phyloP scores from a whole-genome alignment of 129 eudicot species.

The Dittrichia graveolens region DNA sequence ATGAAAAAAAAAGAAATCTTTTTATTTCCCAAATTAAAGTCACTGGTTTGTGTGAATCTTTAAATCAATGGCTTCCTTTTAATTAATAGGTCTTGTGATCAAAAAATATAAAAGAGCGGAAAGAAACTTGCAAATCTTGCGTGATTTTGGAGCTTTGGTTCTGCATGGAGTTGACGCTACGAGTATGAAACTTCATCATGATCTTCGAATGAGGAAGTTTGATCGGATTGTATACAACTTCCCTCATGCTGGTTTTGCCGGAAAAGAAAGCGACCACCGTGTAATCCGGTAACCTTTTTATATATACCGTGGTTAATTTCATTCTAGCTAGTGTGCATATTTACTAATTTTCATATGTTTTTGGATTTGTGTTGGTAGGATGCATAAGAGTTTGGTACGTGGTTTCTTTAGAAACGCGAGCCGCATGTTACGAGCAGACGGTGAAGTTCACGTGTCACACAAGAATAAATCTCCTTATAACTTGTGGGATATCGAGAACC shows the following conservation, averaged over 20 bases:
- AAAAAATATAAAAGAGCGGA: constrained; percentile 41
- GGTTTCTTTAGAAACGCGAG: constrained; percentile 54
- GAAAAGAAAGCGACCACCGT: constrained; percentile 40
- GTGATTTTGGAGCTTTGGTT: constrained; percentile 29
- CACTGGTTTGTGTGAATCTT: too few relatives aligned
- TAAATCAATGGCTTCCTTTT: too few relatives aligned
- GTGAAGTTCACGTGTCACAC: constrained; percentile 65
- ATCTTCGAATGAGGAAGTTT: constrained; percentile 38
- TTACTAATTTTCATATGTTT: neutral
- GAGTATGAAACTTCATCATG: constrained; percentile 35
- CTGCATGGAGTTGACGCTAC: constrained; percentile 52
- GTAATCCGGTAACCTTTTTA: constrained; percentile 40
- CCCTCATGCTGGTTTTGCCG: constrained; percentile 72
- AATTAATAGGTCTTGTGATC: constrained; percentile 30
- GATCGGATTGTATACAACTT: constrained; percentile 61
- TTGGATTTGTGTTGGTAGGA: constrained; percentile 26
- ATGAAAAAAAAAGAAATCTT: too few relatives aligned
- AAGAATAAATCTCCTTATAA: constrained; percentile 47
- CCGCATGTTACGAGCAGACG: constrained; percentile 41
- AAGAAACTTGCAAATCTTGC: constrained; percentile 33
- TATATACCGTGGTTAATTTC: neutral
- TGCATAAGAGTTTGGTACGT: constrained; percentile 47
- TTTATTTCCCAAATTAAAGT: too few relatives aligned
- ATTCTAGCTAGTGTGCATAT: neutral
- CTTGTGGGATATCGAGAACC: constrained; percentile 51